Percentiles rank a stretch among this genome's conserved stretches.
These are phyloP conservation scores for Verticillium isaacii DNA, from an alignment of 2,329 filamentous ascomycete species.

Conservation along the genomic window DNA sequence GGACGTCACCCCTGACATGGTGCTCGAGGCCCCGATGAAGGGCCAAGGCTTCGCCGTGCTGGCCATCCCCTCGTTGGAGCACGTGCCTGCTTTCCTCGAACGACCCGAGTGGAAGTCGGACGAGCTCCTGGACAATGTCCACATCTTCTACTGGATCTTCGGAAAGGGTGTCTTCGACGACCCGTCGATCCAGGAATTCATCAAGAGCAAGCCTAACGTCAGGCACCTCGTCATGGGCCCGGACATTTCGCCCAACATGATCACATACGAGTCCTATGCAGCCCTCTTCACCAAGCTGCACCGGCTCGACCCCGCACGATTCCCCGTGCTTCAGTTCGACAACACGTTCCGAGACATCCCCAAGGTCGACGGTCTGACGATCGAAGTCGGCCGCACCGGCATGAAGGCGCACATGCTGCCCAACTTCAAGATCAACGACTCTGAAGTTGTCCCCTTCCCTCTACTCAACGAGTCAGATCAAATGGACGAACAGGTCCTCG, in stretches of 20 bases:
- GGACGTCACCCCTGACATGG: constrained; percentile 79
- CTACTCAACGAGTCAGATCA: constrained; percentile 35
- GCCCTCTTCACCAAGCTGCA: constrained; percentile 64
- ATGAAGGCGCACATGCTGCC: constrained; percentile 43
- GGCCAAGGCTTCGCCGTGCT: constrained; percentile 75
- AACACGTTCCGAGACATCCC: constrained; percentile 35
- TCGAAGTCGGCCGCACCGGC: constrained; percentile 36
- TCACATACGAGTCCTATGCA: constrained; percentile 65
- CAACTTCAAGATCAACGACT: constrained; percentile 37
- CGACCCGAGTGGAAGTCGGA: constrained; percentile 67
- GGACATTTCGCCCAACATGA: constrained; percentile 70
- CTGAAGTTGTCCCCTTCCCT: constrained; percentile 36
- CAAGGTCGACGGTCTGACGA: neutral
- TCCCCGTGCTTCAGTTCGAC: constrained; percentile 63
- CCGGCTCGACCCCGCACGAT: constrained; percentile 68
- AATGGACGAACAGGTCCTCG: constrained; percentile 37
- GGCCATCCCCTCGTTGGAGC: constrained; percentile 68
- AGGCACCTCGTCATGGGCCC: constrained; percentile 74
- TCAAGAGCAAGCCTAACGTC: constrained; percentile 52
- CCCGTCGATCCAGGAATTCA: constrained; percentile 62
- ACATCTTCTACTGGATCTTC: constrained; percentile 76
- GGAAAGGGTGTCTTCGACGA: constrained; percentile 63
- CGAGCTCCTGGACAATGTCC: constrained; percentile 62
- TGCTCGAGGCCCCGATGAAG: constrained; percentile 61
- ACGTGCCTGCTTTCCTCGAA: constrained; percentile 64